Conservation (phyloP, 176 grass and related monocot species). For the Canna indica region DNA sequence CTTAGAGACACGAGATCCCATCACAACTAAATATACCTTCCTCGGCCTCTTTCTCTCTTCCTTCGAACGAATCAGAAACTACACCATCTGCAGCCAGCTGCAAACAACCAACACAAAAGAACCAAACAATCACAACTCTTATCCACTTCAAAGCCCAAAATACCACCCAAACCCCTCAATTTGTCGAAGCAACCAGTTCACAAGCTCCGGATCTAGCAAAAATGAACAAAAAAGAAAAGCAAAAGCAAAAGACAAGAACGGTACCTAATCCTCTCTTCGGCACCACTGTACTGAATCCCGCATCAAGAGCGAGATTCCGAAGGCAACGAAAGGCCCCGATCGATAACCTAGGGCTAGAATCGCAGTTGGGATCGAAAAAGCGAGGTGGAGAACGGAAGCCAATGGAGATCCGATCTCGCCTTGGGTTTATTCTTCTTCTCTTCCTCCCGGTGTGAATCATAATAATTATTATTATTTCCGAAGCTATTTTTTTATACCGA, state of each 20-base stretch:
- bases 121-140: neutral
- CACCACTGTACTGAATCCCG: neutral
- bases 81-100: conserved; percentile 2
- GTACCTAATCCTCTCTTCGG: neutral
- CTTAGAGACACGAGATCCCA: conserved; percentile 68
- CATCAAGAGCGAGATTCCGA: neutral
- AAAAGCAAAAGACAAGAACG: neutral
- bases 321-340: neutral
- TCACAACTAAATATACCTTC: conserved; percentile 16
- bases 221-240: neutral
- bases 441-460: neutral
- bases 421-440: neutral
- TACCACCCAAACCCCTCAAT: neutral
- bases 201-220: neutral
- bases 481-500: conserved; percentile 53
- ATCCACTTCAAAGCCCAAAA: neutral
- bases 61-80: conserved; percentile 4
- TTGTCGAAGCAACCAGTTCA: neutral
- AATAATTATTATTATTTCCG: neutral
- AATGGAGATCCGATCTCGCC: conserved; percentile 50
- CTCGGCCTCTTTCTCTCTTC: neutral
- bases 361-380: neutral
- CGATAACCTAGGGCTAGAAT: neutral
- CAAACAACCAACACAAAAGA: neutral
- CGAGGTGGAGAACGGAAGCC: neutral